Conservation (phyloP, 2,329 filamentous ascomycete genomes). For the Penicillium sp. region DNA sequence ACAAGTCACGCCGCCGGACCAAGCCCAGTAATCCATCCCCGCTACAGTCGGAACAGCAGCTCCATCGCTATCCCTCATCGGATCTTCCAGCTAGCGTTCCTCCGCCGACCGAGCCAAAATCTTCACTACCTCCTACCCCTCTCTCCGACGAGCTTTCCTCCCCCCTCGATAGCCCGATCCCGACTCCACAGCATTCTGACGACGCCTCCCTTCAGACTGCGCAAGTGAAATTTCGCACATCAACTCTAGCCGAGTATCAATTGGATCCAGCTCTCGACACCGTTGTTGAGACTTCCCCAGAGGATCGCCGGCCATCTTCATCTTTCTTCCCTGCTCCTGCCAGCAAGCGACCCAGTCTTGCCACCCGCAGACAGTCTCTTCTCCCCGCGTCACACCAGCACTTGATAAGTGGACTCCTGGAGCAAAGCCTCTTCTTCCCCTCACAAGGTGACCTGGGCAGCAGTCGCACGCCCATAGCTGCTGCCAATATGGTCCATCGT, state of each 20-base stretch:
- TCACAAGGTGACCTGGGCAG: conserved; percentile 23
- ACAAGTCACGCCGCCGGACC: conserved; percentile 1
- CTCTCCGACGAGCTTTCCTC: conserved; percentile 21
- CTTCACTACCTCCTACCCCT: conserved; percentile 27
- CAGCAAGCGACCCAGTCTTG: conserved; percentile 35
- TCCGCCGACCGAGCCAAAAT: conserved; percentile 17
- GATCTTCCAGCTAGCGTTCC: conserved; percentile 9
- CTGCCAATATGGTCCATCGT: conserved; percentile 46
- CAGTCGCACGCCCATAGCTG: conserved; percentile 18
- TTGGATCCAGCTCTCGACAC: conserved; percentile 29
- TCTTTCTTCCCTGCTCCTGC: conserved; percentile 17
- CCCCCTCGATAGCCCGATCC: conserved; percentile 19
- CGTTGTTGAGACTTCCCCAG: conserved; percentile 27
- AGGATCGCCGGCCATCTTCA: conserved; percentile 11
- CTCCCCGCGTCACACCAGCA: conserved; percentile 41
- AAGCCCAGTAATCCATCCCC: conserved; percentile 8
- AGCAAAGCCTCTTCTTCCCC: conserved; percentile 24
- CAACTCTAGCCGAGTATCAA: conserved; percentile 20
- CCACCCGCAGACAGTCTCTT: conserved; percentile 41
- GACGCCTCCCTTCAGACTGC: conserved; percentile 21
- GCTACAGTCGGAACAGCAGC: conserved; percentile 12
- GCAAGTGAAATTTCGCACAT: conserved; percentile 16
- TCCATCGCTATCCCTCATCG: conserved; percentile 13
- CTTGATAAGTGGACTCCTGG: conserved; percentile 37
- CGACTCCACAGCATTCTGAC: conserved; percentile 24